These are phyloP conservation scores for Penicillium robsamsonii DNA, from an alignment of 495 filamentous ascomycete species.

Conservation along the genomic window DNA sequence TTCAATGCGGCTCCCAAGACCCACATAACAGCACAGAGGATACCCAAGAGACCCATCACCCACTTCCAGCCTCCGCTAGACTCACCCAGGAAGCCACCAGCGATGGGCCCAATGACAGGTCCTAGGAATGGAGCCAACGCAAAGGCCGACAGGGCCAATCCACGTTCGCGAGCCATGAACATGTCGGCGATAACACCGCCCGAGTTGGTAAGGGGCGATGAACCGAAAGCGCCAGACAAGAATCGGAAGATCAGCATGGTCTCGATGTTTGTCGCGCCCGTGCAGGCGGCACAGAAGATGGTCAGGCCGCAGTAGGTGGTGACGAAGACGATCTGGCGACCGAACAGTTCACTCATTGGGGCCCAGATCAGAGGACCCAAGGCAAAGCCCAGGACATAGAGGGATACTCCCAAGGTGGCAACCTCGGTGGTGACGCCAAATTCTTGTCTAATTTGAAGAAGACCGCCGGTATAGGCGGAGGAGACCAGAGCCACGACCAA, in stretches of 20 bases:
- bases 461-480: slow-evolving; percentile 67
- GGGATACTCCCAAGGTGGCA: slow-evolving; percentile 61
- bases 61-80: slow-evolving; percentile 55
- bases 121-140: slow-evolving; percentile 62
- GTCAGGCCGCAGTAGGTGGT: slow-evolving; percentile 58
- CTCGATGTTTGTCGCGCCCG: slow-evolving; percentile 56
- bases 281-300: slow-evolving; percentile 61
- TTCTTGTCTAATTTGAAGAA: slow-evolving; percentile 52
- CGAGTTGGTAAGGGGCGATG: slow-evolving; percentile 63
- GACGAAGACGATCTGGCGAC: slow-evolving; percentile 64
- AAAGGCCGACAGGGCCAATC: slow-evolving; percentile 58
- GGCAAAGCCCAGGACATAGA: slow-evolving; percentile 70
- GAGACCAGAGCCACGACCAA: slow-evolving; percentile 69
- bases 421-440: slow-evolving; percentile 55
- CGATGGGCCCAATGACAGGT: slow-evolving; percentile 54
- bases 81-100: slow-evolving; percentile 55
- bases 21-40: slow-evolving; percentile 48
- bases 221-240: slow-evolving; percentile 70
- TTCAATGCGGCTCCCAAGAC: slow-evolving; percentile 44
- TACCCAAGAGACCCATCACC: slow-evolving; percentile 54
- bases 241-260: slow-evolving; percentile 67
- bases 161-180: slow-evolving; percentile 57
- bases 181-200: slow-evolving; percentile 70
- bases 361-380: slow-evolving; percentile 56
- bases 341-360: slow-evolving; percentile 63